These are phyloP conservation scores for Phytophthora sojae DNA, from an alignment of 352 stramenopile genomes.

Conservation along the genomic window DNA sequence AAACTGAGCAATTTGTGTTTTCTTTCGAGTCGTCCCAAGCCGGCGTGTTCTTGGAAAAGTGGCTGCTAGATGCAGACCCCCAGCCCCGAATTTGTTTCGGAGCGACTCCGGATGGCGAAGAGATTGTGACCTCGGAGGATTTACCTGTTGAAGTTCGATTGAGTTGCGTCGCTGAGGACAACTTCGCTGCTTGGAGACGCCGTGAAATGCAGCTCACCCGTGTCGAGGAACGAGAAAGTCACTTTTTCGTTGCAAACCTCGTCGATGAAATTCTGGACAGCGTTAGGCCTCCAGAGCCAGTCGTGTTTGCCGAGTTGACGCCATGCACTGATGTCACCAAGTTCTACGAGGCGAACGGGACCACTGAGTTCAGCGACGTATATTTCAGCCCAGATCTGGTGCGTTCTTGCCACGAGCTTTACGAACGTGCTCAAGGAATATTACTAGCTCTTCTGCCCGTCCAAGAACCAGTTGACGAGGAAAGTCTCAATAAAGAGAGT, in stretches of 20 bases:
- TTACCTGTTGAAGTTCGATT: conserved; percentile 49
- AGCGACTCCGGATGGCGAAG: neutral
- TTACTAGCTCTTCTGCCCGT: conserved; percentile 11
- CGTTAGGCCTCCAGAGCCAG: conserved; percentile 38
- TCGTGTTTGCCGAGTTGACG: conserved; percentile 38
- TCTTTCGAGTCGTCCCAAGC: conserved; percentile 56
- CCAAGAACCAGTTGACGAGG: neutral
- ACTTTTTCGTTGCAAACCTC: conserved; percentile 63
- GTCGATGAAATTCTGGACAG: conserved; percentile 59
- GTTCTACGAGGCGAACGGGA: conserved; percentile 42
- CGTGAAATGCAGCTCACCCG: conserved; percentile 20
- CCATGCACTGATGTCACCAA: conserved; percentile 31
- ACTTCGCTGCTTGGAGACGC: conserved; percentile 50
- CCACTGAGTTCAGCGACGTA: conserved; percentile 41
- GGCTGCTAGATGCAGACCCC: conserved; percentile 71
- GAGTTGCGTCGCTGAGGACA: conserved; percentile 69
- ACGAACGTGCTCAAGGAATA: conserved; percentile 34
- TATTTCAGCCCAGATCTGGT: conserved; percentile 48
- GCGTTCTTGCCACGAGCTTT: conserved; percentile 30
- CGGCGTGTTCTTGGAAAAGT: conserved; percentile 75
- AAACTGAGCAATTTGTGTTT: conserved; percentile 64
- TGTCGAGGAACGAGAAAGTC: conserved; percentile 35
- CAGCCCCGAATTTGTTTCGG: conserved; percentile 30
- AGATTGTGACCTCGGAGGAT: conserved; percentile 1
- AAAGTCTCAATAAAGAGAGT: conserved; percentile 8